phyloP scores from a whole-genome alignment of 306 rosid species.

The Sesbania bispinosa region DNA sequence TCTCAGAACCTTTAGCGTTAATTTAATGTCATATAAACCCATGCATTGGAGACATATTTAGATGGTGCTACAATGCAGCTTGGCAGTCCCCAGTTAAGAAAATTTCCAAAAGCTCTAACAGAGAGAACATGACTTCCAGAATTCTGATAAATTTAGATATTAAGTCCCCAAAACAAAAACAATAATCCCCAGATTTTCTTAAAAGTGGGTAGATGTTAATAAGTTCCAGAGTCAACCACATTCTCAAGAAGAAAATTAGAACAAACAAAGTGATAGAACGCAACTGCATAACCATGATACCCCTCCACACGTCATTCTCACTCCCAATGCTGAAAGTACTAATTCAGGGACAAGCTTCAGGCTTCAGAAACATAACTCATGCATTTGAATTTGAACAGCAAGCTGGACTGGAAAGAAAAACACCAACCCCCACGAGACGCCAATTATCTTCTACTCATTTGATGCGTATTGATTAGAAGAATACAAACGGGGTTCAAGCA shows the following conservation, averaged over 20 bases:
- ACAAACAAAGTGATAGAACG: background rate
- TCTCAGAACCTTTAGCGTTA: background rate
- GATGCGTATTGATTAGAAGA: background rate
- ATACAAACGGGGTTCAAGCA: constrained; percentile 1
- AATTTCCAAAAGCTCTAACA: background rate
- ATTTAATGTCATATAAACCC: background rate
- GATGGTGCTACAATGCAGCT: background rate
- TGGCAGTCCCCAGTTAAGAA: background rate
- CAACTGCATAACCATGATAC: background rate
- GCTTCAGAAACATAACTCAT: background rate
- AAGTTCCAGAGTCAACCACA: background rate
- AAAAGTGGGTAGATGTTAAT: background rate
- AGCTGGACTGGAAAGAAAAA: background rate
- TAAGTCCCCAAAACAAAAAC: background rate
- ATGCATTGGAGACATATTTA: background rate
- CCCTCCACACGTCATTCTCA: background rate
- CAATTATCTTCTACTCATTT: background rate
- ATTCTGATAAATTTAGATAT: background rate
- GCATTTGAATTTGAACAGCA: background rate
- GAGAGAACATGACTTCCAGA: background rate
- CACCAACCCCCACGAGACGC: background rate
- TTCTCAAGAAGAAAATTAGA: background rate
- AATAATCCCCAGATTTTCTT: background rate
- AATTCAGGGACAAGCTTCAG: constrained; percentile 4
- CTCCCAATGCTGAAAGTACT: background rate